phyloP scores from a whole-genome alignment of 345 rosid genomes.

The Ceriops zippeliana region DNA sequence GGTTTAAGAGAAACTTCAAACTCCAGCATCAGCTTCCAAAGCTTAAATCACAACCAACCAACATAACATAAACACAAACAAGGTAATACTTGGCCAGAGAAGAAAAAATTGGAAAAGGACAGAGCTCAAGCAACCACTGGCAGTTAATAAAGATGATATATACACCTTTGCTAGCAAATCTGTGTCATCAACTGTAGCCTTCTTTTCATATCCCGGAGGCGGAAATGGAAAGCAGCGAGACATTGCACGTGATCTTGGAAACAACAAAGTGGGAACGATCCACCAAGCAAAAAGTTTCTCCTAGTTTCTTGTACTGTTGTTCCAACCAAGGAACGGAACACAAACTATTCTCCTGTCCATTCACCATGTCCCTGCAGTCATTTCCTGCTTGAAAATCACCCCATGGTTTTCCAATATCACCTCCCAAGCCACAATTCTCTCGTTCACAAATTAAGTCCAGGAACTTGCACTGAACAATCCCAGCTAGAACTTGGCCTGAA shows the following conservation, averaged over 20 bases:
- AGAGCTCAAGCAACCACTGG: slow-evolving; percentile 1
- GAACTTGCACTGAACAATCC: slow-evolving; percentile 1
- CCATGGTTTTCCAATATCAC: slow-evolving; percentile 29
- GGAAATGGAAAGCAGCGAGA: slow-evolving; percentile 97
- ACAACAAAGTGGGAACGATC: slow-evolving; percentile 31
- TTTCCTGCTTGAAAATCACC: slow-evolving; percentile 38
- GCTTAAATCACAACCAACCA: background rate
- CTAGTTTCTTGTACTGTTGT: slow-evolving; percentile 38
- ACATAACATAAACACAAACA: background rate
- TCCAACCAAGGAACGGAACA: slow-evolving; percentile 55
- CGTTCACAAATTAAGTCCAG: slow-evolving; percentile 6
- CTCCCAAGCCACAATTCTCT: slow-evolving; percentile 19
- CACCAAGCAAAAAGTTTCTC: slow-evolving; percentile 27
- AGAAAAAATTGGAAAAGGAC: background rate
- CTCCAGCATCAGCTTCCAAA: no score
- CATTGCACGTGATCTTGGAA: slow-evolving; percentile 47
- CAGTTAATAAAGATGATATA: background rate
- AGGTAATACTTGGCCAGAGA: no score
- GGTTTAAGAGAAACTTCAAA: background rate
- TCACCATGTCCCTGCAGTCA: slow-evolving; percentile 55
- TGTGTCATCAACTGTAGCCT: slow-evolving; percentile 45
- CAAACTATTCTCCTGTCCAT: slow-evolving; percentile 53
- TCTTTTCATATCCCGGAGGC: slow-evolving; percentile 91
- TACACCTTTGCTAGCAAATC: slow-evolving; percentile 64
- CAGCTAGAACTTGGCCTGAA: slow-evolving; percentile 2